phyloP scores from a whole-genome alignment of 1,284 basidiomycete species.

The Schizopora paradoxa region DNA sequence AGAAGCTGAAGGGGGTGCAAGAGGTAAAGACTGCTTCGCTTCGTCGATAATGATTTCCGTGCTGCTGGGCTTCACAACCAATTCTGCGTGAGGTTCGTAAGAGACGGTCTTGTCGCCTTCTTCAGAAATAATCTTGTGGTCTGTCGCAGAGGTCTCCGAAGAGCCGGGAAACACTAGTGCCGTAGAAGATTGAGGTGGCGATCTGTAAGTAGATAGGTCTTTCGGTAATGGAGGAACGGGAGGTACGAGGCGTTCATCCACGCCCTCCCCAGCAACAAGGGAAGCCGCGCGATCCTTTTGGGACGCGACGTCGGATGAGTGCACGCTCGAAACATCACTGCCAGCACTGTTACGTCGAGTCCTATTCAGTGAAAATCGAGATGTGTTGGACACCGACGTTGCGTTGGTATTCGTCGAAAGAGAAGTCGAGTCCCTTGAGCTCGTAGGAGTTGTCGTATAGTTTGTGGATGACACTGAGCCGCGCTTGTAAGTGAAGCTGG shows the following conservation, averaged over 20 bases:
- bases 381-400: conserved; percentile 65
- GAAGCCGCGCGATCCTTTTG: conserved; percentile 64
- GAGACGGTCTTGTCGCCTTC: conserved; percentile 33
- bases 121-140: conserved; percentile 34
- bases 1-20: conserved; percentile 25
- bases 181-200: conserved; percentile 53
- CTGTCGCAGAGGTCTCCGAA: conserved; percentile 33
- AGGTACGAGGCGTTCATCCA: conserved; percentile 63
- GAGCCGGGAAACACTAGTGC: conserved; percentile 47
- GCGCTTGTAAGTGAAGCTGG: conserved; percentile 76
- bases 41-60: too few relatives aligned
- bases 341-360: conserved; percentile 74
- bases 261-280: conserved; percentile 51
- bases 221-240: conserved; percentile 97
- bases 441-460: conserved; percentile 70
- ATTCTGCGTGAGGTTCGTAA: conserved; percentile 43
- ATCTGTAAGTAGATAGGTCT: conserved; percentile 75
- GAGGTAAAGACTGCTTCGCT: not conserved
- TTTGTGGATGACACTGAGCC: conserved; percentile 86
- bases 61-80: conserved; percentile 51
- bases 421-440: conserved; percentile 79
- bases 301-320: conserved; percentile 57
- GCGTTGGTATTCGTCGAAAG: conserved; percentile 70
- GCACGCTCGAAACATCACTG: conserved; percentile 76
- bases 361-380: conserved; percentile 56